phyloP scores from a whole-genome alignment of 2,329 filamentous ascomycete genomes.

The Aureobasidium sp. region DNA sequence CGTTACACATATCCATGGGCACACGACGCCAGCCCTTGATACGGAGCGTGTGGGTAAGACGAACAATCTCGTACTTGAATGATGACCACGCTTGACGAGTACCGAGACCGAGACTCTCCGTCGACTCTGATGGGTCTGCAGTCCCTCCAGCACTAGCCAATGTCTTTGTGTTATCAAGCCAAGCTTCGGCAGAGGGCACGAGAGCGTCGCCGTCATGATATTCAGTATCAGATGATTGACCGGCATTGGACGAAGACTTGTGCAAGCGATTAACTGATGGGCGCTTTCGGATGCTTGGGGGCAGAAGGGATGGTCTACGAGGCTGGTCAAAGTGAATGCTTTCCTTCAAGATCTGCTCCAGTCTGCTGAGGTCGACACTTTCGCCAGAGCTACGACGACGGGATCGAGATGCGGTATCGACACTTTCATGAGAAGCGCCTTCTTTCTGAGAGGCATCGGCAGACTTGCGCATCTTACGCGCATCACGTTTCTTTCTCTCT shows the following conservation, averaged over 20 bases:
- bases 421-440: conserved; percentile 12
- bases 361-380: conserved; percentile 65
- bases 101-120: conserved; percentile 40
- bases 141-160: conserved; percentile 61
- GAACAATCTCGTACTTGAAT: conserved; percentile 89
- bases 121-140: conserved; percentile 25
- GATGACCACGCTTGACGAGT: conserved; percentile 56
- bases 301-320: conserved; percentile 18
- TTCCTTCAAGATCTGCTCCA: conserved; percentile 72
- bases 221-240: conserved; percentile 75
- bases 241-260: conserved; percentile 37
- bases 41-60: conserved; percentile 76
- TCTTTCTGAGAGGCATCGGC: conserved; percentile 26
- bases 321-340: conserved; percentile 43
- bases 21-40: conserved; percentile 89
- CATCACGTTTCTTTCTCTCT: conserved; percentile 61
- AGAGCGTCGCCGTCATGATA: conserved; percentile 69
- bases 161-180: conserved; percentile 85
- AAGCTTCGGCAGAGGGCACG: conserved; percentile 77
- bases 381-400: conserved; percentile 44
- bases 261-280: conserved; percentile 25
- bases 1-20: conserved; percentile 59
- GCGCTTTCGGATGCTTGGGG: conserved; percentile 22
- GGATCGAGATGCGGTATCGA: conserved; percentile 3
- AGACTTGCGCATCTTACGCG: conserved; percentile 38